Conservation (phyloP, 2,329 filamentous ascomycete species). For the Diaporthe destruens region DNA sequence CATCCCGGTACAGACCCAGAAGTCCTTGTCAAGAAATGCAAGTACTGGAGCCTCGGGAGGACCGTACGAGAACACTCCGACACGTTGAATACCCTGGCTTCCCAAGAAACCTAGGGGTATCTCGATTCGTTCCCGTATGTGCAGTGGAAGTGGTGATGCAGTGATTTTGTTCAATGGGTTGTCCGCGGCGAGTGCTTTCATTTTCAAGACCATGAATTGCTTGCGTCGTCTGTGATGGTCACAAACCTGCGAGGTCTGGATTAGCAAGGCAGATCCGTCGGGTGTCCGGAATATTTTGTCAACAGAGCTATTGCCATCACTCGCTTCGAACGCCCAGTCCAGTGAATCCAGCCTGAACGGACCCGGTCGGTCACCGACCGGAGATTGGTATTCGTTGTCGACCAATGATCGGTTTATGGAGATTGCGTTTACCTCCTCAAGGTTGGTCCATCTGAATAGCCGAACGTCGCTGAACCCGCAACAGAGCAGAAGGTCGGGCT, state of each 20-base stretch:
- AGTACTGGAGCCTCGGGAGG: background rate
- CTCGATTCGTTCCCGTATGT: background rate
- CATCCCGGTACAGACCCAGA: background rate
- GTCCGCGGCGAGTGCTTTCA: background rate
- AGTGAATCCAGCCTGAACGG: background rate
- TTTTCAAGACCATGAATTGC: background rate
- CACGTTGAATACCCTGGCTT: background rate
- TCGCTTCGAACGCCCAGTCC: background rate
- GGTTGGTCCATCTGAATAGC: background rate
- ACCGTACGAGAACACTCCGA: background rate
- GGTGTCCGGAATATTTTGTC: background rate
- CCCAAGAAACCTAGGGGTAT: background rate
- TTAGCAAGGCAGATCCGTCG: background rate
- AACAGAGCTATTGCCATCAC: background rate
- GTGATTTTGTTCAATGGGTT: background rate
- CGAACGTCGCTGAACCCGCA: background rate
- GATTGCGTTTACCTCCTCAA: background rate
- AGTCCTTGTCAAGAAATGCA: background rate
- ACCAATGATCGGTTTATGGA: background rate
- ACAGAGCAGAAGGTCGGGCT: background rate
- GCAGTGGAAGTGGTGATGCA: background rate
- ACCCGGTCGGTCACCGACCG: background rate
- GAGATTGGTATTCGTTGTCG: background rate
- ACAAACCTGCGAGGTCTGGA: background rate
- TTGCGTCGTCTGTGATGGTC: background rate